These are phyloP conservation scores for Penicillium hordei DNA, from an alignment of 2,329 filamentous ascomycete genomes.

Conservation along the genomic window DNA sequence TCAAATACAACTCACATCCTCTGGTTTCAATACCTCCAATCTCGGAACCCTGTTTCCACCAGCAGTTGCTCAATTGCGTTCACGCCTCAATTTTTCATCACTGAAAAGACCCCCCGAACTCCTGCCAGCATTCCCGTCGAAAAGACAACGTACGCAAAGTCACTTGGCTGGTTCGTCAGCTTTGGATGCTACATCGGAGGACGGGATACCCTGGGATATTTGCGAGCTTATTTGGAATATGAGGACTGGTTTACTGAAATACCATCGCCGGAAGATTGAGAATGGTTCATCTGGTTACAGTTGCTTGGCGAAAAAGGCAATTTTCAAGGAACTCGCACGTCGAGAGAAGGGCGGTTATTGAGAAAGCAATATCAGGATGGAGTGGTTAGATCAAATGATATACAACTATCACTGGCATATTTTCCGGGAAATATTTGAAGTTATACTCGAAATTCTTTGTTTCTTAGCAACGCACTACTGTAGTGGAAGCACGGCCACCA, in stretches of 20 bases:
- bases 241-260: not conserved
- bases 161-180: not conserved
- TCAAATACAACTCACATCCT: too few relatives aligned
- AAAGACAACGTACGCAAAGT: not conserved
- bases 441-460: not conserved
- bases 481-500: not conserved
- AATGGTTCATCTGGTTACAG: not conserved
- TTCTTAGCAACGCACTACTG: not conserved
- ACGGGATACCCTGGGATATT: not conserved
- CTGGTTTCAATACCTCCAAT: not conserved
- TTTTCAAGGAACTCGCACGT: not conserved
- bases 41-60: not conserved
- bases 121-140: not conserved
- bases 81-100: not conserved
- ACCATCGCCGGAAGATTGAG: not conserved
- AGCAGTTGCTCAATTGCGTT: not conserved
- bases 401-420: not conserved
- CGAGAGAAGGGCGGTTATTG: not conserved
- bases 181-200: not conserved
- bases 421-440: not conserved
- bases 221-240: not conserved
- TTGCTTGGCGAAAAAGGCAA: not conserved
- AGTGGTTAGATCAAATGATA: not conserved
- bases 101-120: not conserved
- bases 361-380: not conserved